Evolutionary conservation across 2,329 filamentous ascomycete genomes (phyloP).

Genomic region (Colletotrichum spinosum): DNA sequence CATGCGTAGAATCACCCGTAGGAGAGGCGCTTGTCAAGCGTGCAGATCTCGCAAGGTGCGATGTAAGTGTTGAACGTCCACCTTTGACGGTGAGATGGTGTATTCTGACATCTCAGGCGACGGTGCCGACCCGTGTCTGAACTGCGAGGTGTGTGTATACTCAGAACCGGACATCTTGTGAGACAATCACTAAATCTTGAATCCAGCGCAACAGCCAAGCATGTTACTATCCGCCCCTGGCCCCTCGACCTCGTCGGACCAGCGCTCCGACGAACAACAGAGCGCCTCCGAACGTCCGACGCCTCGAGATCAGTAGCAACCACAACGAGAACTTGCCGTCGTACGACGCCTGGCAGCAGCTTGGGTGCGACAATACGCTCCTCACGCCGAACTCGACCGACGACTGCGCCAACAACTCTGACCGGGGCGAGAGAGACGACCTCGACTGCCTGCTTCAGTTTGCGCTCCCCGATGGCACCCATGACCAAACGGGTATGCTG

Average conservation of each 20-base stretch:
- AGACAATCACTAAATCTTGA: not conserved
- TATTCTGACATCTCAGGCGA: slow-evolving; percentile 20
- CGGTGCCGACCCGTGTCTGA: slow-evolving; percentile 29
- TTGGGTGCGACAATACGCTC: slow-evolving; percentile 5
- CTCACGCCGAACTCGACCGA: slow-evolving; percentile 21
- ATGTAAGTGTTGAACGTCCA: slow-evolving; percentile 13
- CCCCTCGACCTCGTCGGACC: slow-evolving; percentile 17
- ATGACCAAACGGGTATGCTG: slow-evolving; percentile 1
- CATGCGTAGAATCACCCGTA: slow-evolving; percentile 32
- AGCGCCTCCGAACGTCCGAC: not conserved
- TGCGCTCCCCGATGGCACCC: not conserved
- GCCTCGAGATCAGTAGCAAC: slow-evolving; percentile 7
- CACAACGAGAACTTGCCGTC: slow-evolving; percentile 1
- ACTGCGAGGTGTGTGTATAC: slow-evolving; percentile 22
- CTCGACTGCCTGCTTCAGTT: slow-evolving; percentile 13
- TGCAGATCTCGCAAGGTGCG: slow-evolving; percentile 33
- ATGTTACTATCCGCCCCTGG: slow-evolving; percentile 28
- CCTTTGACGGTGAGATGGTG: not conserved
- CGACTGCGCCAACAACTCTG: not conserved
- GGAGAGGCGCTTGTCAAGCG: slow-evolving; percentile 31
- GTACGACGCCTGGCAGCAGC: slow-evolving; percentile 17
- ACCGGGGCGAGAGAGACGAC: not conserved
- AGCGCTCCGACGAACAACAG: not conserved
- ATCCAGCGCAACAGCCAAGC: slow-evolving; percentile 27
- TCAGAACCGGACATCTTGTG: no score